These are phyloP conservation scores for Septoria linicola DNA, from an alignment of 2,329 filamentous ascomycete species.

Conservation along the genomic window DNA sequence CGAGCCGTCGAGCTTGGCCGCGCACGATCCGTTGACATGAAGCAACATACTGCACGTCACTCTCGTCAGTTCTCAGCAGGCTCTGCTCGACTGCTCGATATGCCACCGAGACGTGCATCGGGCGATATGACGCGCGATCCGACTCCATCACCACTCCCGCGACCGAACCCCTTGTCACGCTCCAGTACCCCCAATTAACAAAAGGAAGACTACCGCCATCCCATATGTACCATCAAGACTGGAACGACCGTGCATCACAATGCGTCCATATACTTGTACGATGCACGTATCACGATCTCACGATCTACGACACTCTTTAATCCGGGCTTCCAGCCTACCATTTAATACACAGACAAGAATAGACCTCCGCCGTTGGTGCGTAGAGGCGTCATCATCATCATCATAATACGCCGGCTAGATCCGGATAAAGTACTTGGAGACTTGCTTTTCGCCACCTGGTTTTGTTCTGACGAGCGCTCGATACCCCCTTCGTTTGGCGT, in stretches of 20 bases:
- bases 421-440: conserved; percentile 1
- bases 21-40: conserved; percentile 43
- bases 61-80: conserved; percentile 72
- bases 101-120: conserved; percentile 15
- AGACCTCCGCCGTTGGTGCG: background rate
- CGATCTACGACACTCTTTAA: conserved; percentile 17
- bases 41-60: conserved; percentile 48
- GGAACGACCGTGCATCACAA: conserved; percentile 4
- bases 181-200: conserved; percentile 7
- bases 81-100: conserved; percentile 70
- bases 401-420: background rate
- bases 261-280: background rate
- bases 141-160: conserved; percentile 12
- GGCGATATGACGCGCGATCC: conserved; percentile 14
- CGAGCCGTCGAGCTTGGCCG: conserved; percentile 69
- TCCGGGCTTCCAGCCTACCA: background rate
- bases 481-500: conserved; percentile 15
- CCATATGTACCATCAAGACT: conserved; percentile 4
- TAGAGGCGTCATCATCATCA: background rate
- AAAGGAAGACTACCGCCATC: background rate
- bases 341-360: background rate
- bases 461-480: conserved; percentile 9
- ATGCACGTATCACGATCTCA: conserved; percentile 14
- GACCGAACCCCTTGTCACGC: conserved; percentile 6
- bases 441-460: conserved; percentile 3